Base-by-base conservation (phyloP, 2,329 filamentous ascomycete species). In the Beauveria rudraprayagi region DNA sequence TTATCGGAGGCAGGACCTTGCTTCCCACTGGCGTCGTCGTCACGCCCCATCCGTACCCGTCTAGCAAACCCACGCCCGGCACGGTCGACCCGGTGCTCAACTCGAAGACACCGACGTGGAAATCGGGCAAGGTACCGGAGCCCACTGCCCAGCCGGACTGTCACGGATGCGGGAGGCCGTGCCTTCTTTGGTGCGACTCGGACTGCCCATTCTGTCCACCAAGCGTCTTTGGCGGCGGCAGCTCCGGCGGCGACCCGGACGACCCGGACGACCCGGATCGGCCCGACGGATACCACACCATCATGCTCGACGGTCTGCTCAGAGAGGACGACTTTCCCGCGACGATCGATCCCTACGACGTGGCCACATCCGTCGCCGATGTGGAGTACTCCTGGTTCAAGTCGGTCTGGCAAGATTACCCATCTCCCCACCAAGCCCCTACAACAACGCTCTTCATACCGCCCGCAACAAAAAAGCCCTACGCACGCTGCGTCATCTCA, bases 151-250 rank as follows among this genome's bases (percentile, higher is more conserved):
- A 14, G 34, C 47, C 57, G 17, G 57, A 40, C 16, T 60, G 57
- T 17, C 48, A 7, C 9, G 57, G 48, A 7, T 60, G 57, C 40
- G 48, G 57, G 19, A 40, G 6, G 24, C 30, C 48, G 16, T 60
- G 57, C n/a, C 34, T 60, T 37, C 40, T 60, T n/a, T 60, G 47
- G 28, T 60, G 57, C 24, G 57, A 60, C 47, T 46, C 57, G 30
- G 48, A 53, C 57, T 60, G 57, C 34, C 57, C 57, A n/a, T 53
- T 60, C 37, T 60, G 47, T 22, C 57, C 57, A 17, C 57, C 57
- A 19, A 46, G 48, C 26, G 57, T 52, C 48, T 52, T 44, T 40
- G 34, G 48, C 37, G 17, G 47, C 41, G 47, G 43, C 19, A 47
- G 56, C 30, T 30, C 30, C 37, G 48, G 47, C 30, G 19, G n/a